Evolutionary conservation across 2,329 filamentous ascomycete genomes (phyloP).

Genomic region (Calonectria ilicicola): DNA sequence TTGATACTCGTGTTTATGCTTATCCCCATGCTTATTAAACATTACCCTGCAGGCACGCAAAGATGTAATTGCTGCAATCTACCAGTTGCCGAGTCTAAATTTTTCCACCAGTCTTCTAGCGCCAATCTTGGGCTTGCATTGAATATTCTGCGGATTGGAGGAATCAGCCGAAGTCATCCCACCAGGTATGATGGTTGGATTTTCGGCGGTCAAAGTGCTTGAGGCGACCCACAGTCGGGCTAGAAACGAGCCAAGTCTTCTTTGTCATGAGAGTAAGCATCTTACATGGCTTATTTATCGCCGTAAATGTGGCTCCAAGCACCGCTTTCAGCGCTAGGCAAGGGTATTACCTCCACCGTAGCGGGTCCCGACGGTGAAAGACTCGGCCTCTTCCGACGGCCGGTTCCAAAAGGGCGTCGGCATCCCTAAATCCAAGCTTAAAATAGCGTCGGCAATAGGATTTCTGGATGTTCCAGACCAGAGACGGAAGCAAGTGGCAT

Average conservation of each 20-base stretch:
- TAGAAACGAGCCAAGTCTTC: not conserved
- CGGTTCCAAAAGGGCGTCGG: not conserved
- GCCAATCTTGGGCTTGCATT: not conserved
- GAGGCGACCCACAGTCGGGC: not conserved
- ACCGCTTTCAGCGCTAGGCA: not conserved
- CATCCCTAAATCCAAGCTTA: not conserved
- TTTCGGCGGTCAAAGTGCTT: not conserved
- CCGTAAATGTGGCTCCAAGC: not conserved
- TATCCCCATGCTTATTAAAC: not conserved
- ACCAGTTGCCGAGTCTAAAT: not conserved
- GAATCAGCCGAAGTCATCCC: not conserved
- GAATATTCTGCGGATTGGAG: not conserved
- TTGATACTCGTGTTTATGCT: too few relatives aligned
- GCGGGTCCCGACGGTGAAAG: not conserved
- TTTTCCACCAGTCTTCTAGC: not conserved
- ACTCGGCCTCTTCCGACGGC: not conserved
- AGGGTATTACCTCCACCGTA: not conserved
- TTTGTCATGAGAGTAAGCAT: slow-evolving; percentile 3
- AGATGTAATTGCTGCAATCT: not conserved
- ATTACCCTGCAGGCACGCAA: not conserved
- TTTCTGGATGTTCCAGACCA: not conserved
- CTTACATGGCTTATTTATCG: not conserved
- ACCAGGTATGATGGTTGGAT: not conserved
- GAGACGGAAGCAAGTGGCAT: not conserved
- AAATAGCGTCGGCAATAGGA: not conserved